Percentiles rank a stretch among this genome's conserved stretches.
These are phyloP conservation scores for Keithomyces neogunnii DNA, from an alignment of 2,329 filamentous ascomycete genomes.

Conservation along the genomic window DNA sequence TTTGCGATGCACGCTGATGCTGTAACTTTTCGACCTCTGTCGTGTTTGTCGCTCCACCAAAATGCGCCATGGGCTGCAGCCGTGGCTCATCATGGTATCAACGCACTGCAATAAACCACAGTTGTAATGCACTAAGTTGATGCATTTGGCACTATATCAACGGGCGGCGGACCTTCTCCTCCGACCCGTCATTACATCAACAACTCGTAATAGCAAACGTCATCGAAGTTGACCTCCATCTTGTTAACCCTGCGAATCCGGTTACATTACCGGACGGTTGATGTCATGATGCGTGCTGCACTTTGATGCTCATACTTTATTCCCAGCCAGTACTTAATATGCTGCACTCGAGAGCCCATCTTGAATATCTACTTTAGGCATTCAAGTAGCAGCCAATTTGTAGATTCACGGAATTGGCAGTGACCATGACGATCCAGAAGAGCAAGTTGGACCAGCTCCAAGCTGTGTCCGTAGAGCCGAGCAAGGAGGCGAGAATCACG, in stretches of 20 bases:
- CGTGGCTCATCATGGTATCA: too few species aligned
- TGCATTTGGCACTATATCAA: neutral
- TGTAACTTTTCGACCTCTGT: too few species aligned
- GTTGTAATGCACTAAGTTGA: too few species aligned
- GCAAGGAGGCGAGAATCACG: constrained; percentile 54
- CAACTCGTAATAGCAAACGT: constrained; percentile 3
- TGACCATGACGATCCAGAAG: constrained; percentile 25
- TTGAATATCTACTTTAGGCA: too few species aligned
- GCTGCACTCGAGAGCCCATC: neutral
- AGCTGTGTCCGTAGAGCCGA: constrained; percentile 48
- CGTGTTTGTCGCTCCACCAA: too few species aligned
- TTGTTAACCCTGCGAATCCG: neutral
- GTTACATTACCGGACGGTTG: neutral
- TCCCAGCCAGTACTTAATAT: neutral
- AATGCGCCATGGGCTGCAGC: too few species aligned
- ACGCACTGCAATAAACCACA: too few species aligned
- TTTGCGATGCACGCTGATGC: neutral
- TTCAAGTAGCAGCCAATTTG: too few species aligned
- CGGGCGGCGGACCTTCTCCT: neutral
- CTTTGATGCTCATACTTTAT: neutral
- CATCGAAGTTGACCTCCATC: neutral
- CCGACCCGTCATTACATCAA: constrained; percentile 3
- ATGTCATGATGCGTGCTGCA: constrained; percentile 4
- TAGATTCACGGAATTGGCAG: too few species aligned
- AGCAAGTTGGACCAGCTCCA: constrained; percentile 56